Conservation (phyloP, 2,329 filamentous ascomycete species). For the Blastomyces percursus region DNA sequence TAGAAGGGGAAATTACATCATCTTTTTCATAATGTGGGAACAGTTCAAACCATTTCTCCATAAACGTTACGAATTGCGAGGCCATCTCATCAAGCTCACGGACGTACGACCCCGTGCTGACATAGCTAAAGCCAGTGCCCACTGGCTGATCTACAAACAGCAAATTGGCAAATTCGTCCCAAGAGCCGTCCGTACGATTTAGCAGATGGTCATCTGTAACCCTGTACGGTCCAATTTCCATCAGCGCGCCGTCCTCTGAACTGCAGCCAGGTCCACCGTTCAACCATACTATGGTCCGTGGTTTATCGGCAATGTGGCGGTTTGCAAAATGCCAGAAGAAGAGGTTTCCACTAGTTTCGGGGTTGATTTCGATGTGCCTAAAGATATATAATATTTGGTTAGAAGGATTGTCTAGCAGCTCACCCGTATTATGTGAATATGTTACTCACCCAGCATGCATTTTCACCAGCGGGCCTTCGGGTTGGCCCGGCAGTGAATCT, state of each 20-base stretch:
- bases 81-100: conserved; percentile 84
- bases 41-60: conserved; percentile 81
- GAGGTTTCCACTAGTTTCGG: conserved; percentile 77
- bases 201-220: conserved; percentile 63
- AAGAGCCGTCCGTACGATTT: conserved; percentile 80
- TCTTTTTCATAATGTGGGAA: conserved; percentile 89
- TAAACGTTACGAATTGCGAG: conserved; percentile 70
- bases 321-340: conserved; percentile 99
- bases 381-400: not conserved
- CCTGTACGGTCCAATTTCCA: conserved; percentile 91
- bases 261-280: conserved; percentile 96
- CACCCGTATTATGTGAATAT: not conserved
- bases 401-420: not conserved
- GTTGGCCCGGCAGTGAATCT: conserved; percentile 70
- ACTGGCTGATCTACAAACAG: conserved; percentile 97
- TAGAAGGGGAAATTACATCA: conserved; percentile 50
- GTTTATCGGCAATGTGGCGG: conserved; percentile 81
- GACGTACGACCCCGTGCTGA: conserved; percentile 76
- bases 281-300: conserved; percentile 89
- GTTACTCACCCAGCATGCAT: conserved; percentile 89
- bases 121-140: conserved; percentile 92
- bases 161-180: conserved; percentile 96
- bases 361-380: conserved; percentile 83
- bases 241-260: conserved; percentile 91
- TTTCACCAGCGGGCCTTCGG: conserved; percentile 67